Base-by-base conservation (phyloP, 2,329 filamentous ascomycete genomes). In the Xylariaceae sp. region DNA sequence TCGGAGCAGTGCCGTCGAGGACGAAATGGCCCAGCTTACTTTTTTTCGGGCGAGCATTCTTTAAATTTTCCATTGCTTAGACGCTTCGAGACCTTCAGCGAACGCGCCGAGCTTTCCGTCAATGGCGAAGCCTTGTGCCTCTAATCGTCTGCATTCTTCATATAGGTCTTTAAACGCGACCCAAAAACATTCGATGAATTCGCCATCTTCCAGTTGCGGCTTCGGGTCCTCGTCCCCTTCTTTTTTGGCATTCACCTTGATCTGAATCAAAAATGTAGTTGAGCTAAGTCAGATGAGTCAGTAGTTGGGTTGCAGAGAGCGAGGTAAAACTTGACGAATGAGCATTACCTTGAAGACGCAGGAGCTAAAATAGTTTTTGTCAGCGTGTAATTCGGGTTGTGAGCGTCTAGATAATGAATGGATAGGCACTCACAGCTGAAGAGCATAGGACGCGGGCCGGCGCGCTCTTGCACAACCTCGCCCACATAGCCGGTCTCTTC, bases 141-240 rank as follows among this genome's bases (percentile, higher is more conserved):
- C 77, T 20, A 79, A 67, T 44, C 66, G 70, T 53, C 71, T 71
- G 44, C 76, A 80, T 48, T 77, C 72, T 3, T 65, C 61, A 61
- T 77, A 79, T 1, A 81, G 66, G 40, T 77, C 68, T 35, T 68
- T 74, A 20, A 80, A 58, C 0, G 76, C 74, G 2, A 81, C 73
- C 35, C 75, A 75, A 62, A 80, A 80, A 27, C 74, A 77, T 61
- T 81, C 78, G 50, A 81, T 81, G 63, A 80, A 80, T 58, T 80
- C 78, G 46, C 77, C 77, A 9, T 78, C 76, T 56, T 81, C 78
- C 4, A 81, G 69, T 47, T 76, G 65, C 1, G 77, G 74, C 53
- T 75, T 68, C 0, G 77, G 77, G 42, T 74, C 72, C 57, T 73
- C 69, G 56, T 81, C 81, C 48, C 75, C 73, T 4, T 72, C 70